phyloP scores from a whole-genome alignment of 164 flowering plant species.

The Euptelea pleiosperma region DNA sequence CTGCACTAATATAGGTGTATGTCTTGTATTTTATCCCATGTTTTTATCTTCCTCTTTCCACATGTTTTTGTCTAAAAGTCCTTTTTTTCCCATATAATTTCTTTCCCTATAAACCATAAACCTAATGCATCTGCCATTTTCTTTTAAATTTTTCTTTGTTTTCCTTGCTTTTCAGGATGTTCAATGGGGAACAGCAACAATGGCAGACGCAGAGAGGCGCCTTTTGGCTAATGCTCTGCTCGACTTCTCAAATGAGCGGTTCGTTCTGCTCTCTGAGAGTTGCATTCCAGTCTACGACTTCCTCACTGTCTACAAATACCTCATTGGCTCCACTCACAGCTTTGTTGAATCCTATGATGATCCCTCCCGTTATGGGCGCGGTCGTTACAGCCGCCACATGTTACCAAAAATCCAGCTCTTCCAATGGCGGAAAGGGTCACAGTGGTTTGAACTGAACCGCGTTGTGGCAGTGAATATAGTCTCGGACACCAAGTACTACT shows the following conservation, averaged over 20 bases:
- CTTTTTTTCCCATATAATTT: no score
- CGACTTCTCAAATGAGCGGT: conserved; percentile 83
- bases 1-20: no score
- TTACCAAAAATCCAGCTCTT: conserved; percentile 54
- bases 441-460: conserved; percentile 82
- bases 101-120: no score
- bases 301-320: conserved; percentile 64
- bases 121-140: background rate
- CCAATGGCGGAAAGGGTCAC: conserved; percentile 95
- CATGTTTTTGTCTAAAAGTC: no score
- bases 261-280: conserved; percentile 86
- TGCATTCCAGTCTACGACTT: conserved; percentile 80
- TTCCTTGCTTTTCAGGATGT: conserved; percentile 47
- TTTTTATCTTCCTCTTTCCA: no score
- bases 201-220: conserved; percentile 75
- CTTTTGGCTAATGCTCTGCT: conserved; percentile 87
- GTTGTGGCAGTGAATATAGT: conserved; percentile 48
- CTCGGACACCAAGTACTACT: conserved; percentile 70
- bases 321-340: conserved; percentile 50
- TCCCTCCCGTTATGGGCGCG: conserved; percentile 83
- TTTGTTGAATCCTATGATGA: conserved; percentile 78
- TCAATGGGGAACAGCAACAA: conserved; percentile 57
- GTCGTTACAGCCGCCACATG: conserved; percentile 78
- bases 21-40: no score
- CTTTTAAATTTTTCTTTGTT: background rate